Conservation (phyloP, 768 basidiomycete genomes). For the Macrolepiota albuminosa region DNA sequence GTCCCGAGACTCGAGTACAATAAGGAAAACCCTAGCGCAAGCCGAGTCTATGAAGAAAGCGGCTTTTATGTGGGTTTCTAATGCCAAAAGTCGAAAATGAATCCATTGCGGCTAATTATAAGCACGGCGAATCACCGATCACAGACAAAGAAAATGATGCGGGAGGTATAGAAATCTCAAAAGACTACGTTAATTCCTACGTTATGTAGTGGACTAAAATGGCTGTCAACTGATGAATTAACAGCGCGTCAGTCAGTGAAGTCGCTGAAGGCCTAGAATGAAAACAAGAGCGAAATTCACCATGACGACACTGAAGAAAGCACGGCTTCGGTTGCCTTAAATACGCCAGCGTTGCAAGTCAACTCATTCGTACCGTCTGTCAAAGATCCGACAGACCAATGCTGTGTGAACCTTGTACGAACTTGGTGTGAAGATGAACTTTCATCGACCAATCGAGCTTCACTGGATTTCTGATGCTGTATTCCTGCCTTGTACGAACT, state of each 20-base stretch:
- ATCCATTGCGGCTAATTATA: not conserved
- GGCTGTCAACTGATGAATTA: constrained; percentile 1
- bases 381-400: constrained; percentile 17
- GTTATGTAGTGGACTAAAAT: constrained; percentile 13
- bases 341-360: constrained; percentile 15
- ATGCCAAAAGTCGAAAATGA: not conserved
- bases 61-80: not conserved
- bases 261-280: not conserved
- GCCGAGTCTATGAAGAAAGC: not conserved
- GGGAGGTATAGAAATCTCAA: constrained; percentile 14
- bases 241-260: not conserved
- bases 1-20: not conserved
- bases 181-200: constrained; percentile 11
- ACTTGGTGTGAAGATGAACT: no score
- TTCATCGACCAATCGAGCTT: no score
- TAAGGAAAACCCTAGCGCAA: not conserved
- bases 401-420: not conserved
- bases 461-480: not conserved
- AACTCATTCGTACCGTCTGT: constrained; percentile 14
- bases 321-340: constrained; percentile 14
- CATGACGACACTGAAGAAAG: constrained; percentile 17
- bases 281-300: constrained; percentile 6
- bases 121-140: constrained; percentile 2
- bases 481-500: not conserved
- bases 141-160: constrained; percentile 8